Conservation (phyloP, 2,329 filamentous ascomycete genomes). For the Chrysoporthe deuterocubensis region DNA sequence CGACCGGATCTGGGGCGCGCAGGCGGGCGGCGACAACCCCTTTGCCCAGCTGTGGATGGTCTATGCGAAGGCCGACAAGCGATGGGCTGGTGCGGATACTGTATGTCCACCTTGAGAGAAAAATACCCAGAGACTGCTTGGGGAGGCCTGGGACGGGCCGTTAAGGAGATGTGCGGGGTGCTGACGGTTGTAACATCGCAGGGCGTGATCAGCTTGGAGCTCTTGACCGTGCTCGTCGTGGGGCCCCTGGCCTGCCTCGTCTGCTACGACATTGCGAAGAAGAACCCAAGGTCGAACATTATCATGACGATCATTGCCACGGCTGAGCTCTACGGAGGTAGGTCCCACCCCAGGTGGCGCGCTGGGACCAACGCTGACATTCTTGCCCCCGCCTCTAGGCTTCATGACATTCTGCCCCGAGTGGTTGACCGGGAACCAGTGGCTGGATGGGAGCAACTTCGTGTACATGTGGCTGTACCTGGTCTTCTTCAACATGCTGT, state of each 20-base stretch:
- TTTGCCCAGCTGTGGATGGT: constrained; percentile 71
- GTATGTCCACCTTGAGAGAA: constrained; percentile 38
- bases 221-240: constrained; percentile 67
- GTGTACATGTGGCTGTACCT: constrained; percentile 72
- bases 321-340: constrained; percentile 68
- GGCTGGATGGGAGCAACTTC: constrained; percentile 68
- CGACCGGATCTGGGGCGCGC: constrained; percentile 58
- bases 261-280: constrained; percentile 62
- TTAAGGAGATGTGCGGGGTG: not conserved
- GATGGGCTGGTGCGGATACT: constrained; percentile 68
- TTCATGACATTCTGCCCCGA: constrained; percentile 75
- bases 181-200: constrained; percentile 32
- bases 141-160: not conserved
- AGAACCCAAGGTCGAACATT: constrained; percentile 59
- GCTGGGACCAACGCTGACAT: not conserved
- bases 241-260: constrained; percentile 64
- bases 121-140: not conserved
- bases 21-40: constrained; percentile 57
- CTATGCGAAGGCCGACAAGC: constrained; percentile 65
- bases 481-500: constrained; percentile 70
- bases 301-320: constrained; percentile 69
- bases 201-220: constrained; percentile 66
- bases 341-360: not conserved
- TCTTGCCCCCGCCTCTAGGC: constrained; percentile 43
- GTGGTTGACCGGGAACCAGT: constrained; percentile 65